Percentiles rank a stretch among this genome's conserved stretches.
Conservation (phyloP, 306 rosid genomes). For the Quercus ilex region DNA sequence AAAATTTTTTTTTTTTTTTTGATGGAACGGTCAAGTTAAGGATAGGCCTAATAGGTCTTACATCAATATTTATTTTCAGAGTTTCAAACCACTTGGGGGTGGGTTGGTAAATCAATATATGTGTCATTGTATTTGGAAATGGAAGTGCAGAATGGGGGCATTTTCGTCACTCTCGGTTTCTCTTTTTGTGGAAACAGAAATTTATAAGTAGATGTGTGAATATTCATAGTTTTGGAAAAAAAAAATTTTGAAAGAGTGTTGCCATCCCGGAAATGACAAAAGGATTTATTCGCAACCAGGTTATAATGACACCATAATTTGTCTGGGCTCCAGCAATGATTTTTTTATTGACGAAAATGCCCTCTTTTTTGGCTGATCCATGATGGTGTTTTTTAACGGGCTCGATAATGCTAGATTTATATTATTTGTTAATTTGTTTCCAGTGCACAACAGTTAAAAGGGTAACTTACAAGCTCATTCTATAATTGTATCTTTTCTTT, state of each 20-base stretch:
- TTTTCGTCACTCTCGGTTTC: constrained; percentile 3
- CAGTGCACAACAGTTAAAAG: background rate
- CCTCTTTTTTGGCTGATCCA: background rate
- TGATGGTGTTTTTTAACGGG: background rate
- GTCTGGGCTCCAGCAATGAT: constrained; percentile 29
- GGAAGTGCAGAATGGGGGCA: background rate
- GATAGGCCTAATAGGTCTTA: no score
- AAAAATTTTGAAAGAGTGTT: constrained; percentile 1
- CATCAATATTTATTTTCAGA: no score
- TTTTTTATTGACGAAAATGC: constrained; percentile 2
- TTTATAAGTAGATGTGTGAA: background rate
- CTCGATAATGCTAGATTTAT: background rate
- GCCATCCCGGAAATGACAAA: constrained; percentile 54
- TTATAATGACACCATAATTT: constrained; percentile 47
- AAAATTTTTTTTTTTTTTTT: no score
- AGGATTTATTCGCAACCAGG: constrained; percentile 50
- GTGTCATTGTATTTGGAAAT: no score
- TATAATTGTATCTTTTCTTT: background rate
- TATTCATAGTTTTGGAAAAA: background rate
- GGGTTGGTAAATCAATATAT: background rate
- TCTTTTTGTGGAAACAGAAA: background rate
- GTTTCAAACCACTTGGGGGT: background rate
- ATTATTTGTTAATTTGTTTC: background rate
- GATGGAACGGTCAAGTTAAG: no score
- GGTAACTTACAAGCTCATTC: background rate